These are phyloP conservation scores for Gnomoniopsis sp. DNA, from an alignment of 2,329 filamentous ascomycete species.

Conservation along the genomic window DNA sequence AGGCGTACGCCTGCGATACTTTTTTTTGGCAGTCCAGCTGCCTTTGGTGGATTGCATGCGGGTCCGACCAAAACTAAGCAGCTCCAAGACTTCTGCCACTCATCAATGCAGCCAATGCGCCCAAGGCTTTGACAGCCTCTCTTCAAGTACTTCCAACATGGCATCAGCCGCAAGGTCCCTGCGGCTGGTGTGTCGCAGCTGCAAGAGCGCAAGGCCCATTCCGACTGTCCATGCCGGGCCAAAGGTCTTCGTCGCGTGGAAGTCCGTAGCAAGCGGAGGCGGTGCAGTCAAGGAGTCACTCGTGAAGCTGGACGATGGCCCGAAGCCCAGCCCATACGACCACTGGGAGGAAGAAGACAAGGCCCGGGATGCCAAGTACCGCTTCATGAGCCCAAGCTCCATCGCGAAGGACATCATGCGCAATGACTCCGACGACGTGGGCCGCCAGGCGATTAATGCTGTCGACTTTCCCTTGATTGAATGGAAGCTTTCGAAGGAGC, in stretches of 20 bases:
- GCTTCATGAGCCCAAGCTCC: slow-evolving; percentile 12
- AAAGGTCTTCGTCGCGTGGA: slow-evolving; percentile 23
- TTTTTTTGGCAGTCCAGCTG: background rate
- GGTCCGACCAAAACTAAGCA: background rate
- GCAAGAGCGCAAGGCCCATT: slow-evolving; percentile 24
- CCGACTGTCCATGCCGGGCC: slow-evolving; percentile 16
- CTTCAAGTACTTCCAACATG: slow-evolving; percentile 26
- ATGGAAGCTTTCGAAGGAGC: slow-evolving; percentile 19
- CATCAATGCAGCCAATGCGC: background rate
- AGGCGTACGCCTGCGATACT: background rate
- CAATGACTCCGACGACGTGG: slow-evolving; percentile 7
- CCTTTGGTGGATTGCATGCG: background rate
- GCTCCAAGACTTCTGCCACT: background rate
- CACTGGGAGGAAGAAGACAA: slow-evolving; percentile 22
- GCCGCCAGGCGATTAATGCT: slow-evolving; percentile 1
- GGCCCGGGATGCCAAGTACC: slow-evolving; percentile 10
- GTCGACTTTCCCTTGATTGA: slow-evolving; percentile 13
- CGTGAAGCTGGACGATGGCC: slow-evolving; percentile 10
- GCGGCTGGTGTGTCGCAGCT: slow-evolving; percentile 35
- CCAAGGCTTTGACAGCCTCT: background rate
- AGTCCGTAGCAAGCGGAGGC: slow-evolving; percentile 24
- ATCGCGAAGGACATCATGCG: slow-evolving; percentile 5
- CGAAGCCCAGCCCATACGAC: slow-evolving; percentile 13
- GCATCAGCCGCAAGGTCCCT: slow-evolving; percentile 38
- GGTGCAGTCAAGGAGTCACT: slow-evolving; percentile 12